Conservation (phyloP, 768 basidiomycete genomes). For the Amanita jacksonii region DNA sequence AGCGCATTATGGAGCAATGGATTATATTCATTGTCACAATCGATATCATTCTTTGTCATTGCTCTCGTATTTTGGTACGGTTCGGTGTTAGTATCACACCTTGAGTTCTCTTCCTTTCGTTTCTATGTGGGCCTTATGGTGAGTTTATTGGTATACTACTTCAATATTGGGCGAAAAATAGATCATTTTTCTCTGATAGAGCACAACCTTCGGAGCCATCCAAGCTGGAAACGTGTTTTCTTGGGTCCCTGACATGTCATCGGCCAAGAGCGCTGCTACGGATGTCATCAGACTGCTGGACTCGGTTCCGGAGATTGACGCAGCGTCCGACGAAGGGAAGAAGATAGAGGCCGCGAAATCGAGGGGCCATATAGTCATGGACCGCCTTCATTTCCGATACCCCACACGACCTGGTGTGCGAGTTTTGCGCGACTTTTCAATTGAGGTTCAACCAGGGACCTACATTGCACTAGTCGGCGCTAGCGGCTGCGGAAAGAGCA, state of each 20-base stretch:
- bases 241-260: constrained; percentile 84
- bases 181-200: constrained; percentile 18
- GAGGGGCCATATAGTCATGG: constrained; percentile 61
- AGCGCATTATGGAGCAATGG: constrained; percentile 55
- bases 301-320: constrained; percentile 67
- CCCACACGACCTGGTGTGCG: constrained; percentile 79
- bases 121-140: constrained; percentile 88
- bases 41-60: constrained; percentile 71
- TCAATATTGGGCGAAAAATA: not conserved
- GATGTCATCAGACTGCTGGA: constrained; percentile 74
- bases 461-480: constrained; percentile 79
- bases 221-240: constrained; percentile 82
- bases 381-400: constrained; percentile 83
- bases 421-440: constrained; percentile 68
- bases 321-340: constrained; percentile 61
- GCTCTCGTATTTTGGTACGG: constrained; percentile 80
- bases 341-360: constrained; percentile 31
- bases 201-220: constrained; percentile 70
- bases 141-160: constrained; percentile 13
- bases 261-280: constrained; percentile 71
- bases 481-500: constrained; percentile 76
- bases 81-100: constrained; percentile 45
- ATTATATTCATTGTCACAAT: constrained; percentile 69
- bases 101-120: constrained; percentile 41
- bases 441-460: constrained; percentile 66